phyloP scores from a whole-genome alignment of 2,329 filamentous ascomycete genomes.

The Aspergillus intermedius region DNA sequence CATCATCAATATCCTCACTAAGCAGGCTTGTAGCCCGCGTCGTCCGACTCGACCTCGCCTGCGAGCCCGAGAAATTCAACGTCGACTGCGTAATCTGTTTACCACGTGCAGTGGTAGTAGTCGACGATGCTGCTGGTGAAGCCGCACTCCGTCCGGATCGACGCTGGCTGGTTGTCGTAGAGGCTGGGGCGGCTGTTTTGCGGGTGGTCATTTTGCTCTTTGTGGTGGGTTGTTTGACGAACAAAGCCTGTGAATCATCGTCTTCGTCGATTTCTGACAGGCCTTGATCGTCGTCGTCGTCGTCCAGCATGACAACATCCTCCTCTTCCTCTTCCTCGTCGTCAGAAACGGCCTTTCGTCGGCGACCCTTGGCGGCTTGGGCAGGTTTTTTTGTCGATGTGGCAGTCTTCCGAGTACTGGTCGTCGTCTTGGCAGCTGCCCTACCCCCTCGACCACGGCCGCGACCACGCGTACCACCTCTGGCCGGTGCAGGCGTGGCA shows the following conservation, averaged over 20 bases:
- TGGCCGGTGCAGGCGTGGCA: conserved; percentile 22
- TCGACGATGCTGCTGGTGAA: conserved; percentile 29
- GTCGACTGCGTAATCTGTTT: conserved; percentile 33
- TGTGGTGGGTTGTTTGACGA: conserved; percentile 33
- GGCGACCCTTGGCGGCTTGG: conserved; percentile 17
- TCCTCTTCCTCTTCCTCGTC: conserved; percentile 37
- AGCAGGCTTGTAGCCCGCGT: conserved; percentile 29
- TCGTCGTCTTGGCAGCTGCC: conserved; percentile 37
- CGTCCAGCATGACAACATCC: conserved; percentile 34
- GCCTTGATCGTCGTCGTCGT: conserved; percentile 24
- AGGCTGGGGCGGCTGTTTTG: conserved; percentile 12
- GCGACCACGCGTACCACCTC: conserved; percentile 39
- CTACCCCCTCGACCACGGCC: conserved; percentile 40
- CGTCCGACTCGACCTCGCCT: conserved; percentile 23
- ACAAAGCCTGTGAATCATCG: conserved; percentile 35
- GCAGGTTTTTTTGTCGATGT: conserved; percentile 24
- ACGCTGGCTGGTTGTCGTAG: conserved; percentile 17
- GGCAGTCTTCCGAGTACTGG: conserved; percentile 30
- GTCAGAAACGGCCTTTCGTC: conserved; percentile 28
- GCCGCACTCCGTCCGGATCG: conserved; percentile 21
- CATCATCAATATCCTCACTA: conserved; percentile 37
- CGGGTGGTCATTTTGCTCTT: conserved; percentile 8
- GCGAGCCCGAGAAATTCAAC: conserved; percentile 32
- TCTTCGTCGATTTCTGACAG: conserved; percentile 25
- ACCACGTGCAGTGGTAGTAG: conserved; percentile 14